phyloP scores from a whole-genome alignment of 345 rosid species.

The Hevea brasiliensis region DNA sequence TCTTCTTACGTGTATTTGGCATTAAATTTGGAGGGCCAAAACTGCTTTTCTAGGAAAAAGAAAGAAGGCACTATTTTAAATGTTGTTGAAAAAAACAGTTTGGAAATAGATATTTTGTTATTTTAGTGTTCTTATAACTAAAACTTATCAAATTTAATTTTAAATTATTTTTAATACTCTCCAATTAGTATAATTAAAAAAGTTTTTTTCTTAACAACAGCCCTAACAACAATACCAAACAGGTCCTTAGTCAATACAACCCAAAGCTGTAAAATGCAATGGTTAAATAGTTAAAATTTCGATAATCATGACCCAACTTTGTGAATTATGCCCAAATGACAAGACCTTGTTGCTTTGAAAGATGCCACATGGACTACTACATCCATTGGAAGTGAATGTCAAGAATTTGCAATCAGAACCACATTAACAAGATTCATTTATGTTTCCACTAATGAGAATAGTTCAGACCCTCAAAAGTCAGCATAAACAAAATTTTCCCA shows the following conservation, averaged over 20 bases:
- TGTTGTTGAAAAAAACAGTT: too few species aligned
- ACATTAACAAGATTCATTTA: background rate
- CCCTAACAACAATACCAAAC: too few species aligned
- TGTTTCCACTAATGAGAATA: background rate
- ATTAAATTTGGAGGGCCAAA: too few species aligned
- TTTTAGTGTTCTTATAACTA: too few species aligned
- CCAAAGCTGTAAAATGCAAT: background rate
- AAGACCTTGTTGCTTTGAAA: background rate
- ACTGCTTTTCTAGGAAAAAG: too few species aligned
- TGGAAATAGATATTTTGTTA: too few species aligned
- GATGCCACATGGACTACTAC: background rate
- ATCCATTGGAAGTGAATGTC: conserved; percentile 1
- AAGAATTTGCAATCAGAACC: background rate
- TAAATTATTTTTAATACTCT: too few species aligned
- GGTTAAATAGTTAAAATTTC: background rate
- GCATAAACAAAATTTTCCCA: background rate
- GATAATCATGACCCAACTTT: background rate
- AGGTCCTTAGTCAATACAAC: background rate
- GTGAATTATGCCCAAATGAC: background rate
- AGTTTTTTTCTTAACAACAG: too few species aligned
- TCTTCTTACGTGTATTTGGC: background rate
- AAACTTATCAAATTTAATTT: too few species aligned
- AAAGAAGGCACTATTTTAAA: too few species aligned
- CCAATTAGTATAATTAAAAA: too few species aligned
- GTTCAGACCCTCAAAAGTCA: background rate